These are phyloP conservation scores for Lunularia cruciata DNA, from an alignment of 225 moss, liverwort and hornwort genomes.

Conservation along the genomic window DNA sequence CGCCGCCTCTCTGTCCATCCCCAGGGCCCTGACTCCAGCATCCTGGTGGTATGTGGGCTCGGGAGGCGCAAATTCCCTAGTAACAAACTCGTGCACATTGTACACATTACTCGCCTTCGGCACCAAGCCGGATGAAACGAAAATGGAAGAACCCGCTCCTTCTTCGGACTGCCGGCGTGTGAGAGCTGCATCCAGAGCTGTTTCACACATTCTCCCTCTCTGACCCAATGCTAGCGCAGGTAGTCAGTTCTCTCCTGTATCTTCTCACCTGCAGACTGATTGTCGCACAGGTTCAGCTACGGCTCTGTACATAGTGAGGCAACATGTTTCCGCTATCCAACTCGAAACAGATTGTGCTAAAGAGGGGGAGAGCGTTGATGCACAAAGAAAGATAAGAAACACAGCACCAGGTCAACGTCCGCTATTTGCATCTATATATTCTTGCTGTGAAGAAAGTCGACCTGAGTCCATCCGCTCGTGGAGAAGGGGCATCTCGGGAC, in stretches of 20 bases:
- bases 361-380: not conserved
- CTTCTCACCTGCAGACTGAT: constrained; percentile 20
- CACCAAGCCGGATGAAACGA: constrained; percentile 40
- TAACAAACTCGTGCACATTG: constrained; percentile 23
- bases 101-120: constrained; percentile 50
- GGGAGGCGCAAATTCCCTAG: constrained; percentile 6
- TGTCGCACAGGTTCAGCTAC: not conserved
- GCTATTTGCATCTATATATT: not conserved
- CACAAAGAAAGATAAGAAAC: not conserved
- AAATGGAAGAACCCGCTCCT: constrained; percentile 27
- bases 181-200: constrained; percentile 53
- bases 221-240: not conserved
- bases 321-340: no score
- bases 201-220: constrained; percentile 28
- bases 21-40: constrained; percentile 4
- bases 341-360: no score
- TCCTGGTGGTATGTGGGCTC: not conserved
- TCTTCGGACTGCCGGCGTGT: constrained; percentile 47
- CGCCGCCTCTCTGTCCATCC: constrained; percentile 28
- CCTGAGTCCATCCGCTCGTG: constrained; percentile 12
- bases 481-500: not conserved
- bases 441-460: not conserved
- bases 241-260: not conserved
- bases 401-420: no score
- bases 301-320: not conserved